Conservation (phyloP, 805 yeast genomes). For the Pichia thaimueangensis region DNA sequence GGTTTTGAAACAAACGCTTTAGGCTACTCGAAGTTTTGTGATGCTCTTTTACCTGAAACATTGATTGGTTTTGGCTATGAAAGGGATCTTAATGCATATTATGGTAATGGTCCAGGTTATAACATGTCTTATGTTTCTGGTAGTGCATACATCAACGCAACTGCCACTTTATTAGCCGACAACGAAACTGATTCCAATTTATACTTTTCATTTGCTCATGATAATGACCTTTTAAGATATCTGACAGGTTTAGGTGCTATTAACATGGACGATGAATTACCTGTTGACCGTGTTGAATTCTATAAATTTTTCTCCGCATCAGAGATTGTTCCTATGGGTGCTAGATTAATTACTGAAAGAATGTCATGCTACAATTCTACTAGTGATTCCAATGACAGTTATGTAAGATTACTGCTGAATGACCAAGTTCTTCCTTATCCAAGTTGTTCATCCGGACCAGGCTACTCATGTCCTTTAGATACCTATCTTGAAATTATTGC, state of each 20-base stretch:
- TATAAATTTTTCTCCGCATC: constrained; percentile 35
- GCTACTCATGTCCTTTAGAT: constrained; percentile 38
- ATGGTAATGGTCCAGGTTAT: constrained; percentile 1
- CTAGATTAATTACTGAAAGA: constrained; percentile 44
- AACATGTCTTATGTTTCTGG: not conserved
- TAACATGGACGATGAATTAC: constrained; percentile 34
- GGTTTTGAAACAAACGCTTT: not conserved
- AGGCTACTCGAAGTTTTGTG: not conserved
- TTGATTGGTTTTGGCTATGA: not conserved
- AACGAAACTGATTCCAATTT: not conserved
- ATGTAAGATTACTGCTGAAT: constrained; percentile 42
- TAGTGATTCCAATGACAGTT: constrained; percentile 18
- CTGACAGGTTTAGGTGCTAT: constrained; percentile 56
- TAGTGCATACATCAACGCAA: not conserved
- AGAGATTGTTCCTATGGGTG: constrained; percentile 53
- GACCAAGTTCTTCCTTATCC: constrained; percentile 49
- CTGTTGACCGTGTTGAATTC: constrained; percentile 35
- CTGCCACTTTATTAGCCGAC: not conserved
- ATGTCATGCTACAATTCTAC: constrained; percentile 18
- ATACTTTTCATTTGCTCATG: constrained; percentile 43
- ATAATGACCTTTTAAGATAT: constrained; percentile 55
- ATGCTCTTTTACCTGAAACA: not conserved
- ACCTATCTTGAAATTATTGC: constrained; percentile 19
- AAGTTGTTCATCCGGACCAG: constrained; percentile 44
- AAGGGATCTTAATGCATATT: not conserved